These are phyloP conservation scores for Phlebiopsis flavidoalba DNA, from an alignment of 768 basidiomycete species.

Conservation along the genomic window DNA sequence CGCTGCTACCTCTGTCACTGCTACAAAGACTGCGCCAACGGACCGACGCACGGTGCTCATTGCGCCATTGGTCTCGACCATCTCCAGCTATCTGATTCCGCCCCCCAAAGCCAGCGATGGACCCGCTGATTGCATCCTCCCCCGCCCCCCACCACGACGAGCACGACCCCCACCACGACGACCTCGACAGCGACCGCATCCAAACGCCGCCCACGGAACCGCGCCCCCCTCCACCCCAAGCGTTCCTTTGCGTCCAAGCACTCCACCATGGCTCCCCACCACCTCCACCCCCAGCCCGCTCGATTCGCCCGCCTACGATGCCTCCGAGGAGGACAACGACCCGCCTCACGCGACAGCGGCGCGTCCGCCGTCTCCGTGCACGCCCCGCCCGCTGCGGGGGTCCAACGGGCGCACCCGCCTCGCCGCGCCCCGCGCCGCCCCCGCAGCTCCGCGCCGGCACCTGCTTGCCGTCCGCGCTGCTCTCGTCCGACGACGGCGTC, in stretches of 20 bases:
- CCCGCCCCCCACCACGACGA: not conserved
- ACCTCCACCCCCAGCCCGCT: slow-evolving; percentile 5
- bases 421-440: slow-evolving; percentile 3
- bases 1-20: no score
- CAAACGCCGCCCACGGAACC: no score
- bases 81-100: not conserved
- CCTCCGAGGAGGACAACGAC: slow-evolving; percentile 87
- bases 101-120: not conserved
- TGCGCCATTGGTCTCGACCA: not conserved
- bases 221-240: slow-evolving; percentile 5
- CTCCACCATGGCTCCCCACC: not conserved
- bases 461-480: slow-evolving; percentile 10
- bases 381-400: slow-evolving; percentile 19
- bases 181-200: no score
- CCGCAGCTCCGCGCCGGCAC: slow-evolving; percentile 12
- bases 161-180: not conserved
- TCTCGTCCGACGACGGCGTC: slow-evolving; percentile 67
- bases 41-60: not conserved
- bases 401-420: slow-evolving; percentile 22
- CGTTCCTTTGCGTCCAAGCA: slow-evolving; percentile 5
- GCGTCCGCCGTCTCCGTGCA: slow-evolving; percentile 41
- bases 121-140: not conserved
- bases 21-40: no score
- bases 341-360: slow-evolving; percentile 75
- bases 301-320: slow-evolving; percentile 29